Evolutionary conservation across 192 early-diverging fungal genomes (phyloP), one percentile per base, ranked within the genome.

Genomic region (Entomortierella parvispora): DNA sequence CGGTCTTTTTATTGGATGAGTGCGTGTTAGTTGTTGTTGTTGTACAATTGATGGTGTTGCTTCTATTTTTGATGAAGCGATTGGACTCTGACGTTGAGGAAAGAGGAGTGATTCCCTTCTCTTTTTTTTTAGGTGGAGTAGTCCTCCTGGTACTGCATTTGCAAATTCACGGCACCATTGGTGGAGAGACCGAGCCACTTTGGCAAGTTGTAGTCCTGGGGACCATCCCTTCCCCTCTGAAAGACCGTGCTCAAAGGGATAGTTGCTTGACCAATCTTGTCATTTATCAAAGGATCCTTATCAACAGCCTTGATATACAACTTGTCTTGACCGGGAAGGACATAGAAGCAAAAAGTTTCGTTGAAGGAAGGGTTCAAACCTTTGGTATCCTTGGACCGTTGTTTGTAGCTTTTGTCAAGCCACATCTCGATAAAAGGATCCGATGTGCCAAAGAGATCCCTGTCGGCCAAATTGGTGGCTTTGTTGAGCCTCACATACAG

Each of bases 241-340:
- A 72, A 62, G 32, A 67, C 65, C 20, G 68, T 64, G 28, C 46
- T 12, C 15, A 83, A 52, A 0, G 75, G 33, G 43, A 81, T 33
- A 0, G 37, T 62, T 7, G 64, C 57, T 14, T 83, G 58, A 20
- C 80, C 80, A 52, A 84, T 71, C 65, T 68, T 72, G 26, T 77
- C 79, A 31, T 69, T 62, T 2, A 63, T 55, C 28, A 84, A 56
- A 11, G 55, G 49, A 56, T 84, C 79, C 44, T 53, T 58, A 50
- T 84, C 82, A 7, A 70, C 46, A 17, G 70, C 82, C 47, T 69
- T 47, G 40, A 81, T 47, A 10, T 83, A 64, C 4, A 83, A 59
- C 22, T 68, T 79, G 45, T 75, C 53, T 45, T 75, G 71, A 42
- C 71, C 52, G 31, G 63, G 51, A 22, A 56, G 71, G 20, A 75